Evolutionary conservation across 352 stramenopile genomes (phyloP), one percentile per base, ranked within the genome.

Genomic region (Phytophthora pistaciae): DNA sequence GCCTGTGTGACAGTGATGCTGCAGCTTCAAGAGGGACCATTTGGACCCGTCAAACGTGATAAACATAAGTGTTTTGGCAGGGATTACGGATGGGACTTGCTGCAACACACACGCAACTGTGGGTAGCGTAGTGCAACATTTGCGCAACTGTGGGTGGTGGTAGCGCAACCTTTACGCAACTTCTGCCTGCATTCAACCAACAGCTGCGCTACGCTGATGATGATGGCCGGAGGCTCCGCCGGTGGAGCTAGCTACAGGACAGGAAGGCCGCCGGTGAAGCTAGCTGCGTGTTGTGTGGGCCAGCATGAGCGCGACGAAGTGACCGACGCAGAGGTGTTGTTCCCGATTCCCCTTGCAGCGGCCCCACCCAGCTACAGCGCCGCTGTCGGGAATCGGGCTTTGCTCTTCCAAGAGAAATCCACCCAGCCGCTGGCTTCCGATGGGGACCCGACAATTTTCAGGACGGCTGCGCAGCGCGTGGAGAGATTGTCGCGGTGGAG

Each of bases 11-110:
- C 42, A 50, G 18, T 50, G 42, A 23, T 20, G 42, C 42, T 7
- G 42, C 42, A 50, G 42, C 42, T 50, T 50, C 42, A 50, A 50
- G 42, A n/a, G 42, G 42, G 42, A 50, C 42, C 42, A 49, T n/a
- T 14, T 14, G 4, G 36, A 6, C 36, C 36, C 36, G 13, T 49
- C 18, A 13, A 49, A 49, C 3, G 6, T 18, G 38, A 44, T 44
- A 16, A 1, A 7, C 14, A 23, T 49, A 49, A 7, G 8, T 16
- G 18, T 10, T 49, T 49, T n/a, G 42, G 11, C 13, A 18, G 42
- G 42, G 42, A 49, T 49, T 49, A 49, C 16, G 42, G 29, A 29
- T 33, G 7, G 5, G 29, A 33, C 29, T 33, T 33, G 29, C 29
- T 33, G 29, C 29, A 33, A 33, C 29, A 33, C 29, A 33, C 29